Percentiles rank a stretch among this genome's conserved stretches.
Conservation (phyloP, 305 asterid species). For the Fraxinus latifolia region DNA sequence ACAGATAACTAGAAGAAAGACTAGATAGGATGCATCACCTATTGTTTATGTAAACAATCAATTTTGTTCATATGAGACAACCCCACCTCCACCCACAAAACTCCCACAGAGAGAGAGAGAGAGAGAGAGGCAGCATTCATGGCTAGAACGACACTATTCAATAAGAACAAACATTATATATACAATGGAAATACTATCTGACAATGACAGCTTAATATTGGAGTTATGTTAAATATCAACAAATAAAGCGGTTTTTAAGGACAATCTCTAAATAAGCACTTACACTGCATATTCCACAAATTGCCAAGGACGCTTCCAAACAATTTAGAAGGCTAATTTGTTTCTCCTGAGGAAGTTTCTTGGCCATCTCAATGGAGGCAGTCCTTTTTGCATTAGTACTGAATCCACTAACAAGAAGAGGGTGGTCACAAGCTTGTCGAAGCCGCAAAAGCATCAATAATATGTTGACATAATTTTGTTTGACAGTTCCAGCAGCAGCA, state of each 20-base stretch:
- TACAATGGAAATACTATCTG: neutral
- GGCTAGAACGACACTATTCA: neutral
- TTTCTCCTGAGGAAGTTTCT: conserved; percentile 74
- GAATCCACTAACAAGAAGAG: conserved; percentile 85
- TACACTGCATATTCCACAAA: conserved; percentile 89
- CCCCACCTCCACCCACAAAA: neutral
- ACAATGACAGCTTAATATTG: neutral
- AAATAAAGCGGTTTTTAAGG: neutral
- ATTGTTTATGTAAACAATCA: neutral
- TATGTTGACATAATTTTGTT: conserved; percentile 92
- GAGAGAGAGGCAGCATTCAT: neutral
- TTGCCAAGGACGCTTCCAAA: conserved; percentile 80
- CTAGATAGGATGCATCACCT: neutral
- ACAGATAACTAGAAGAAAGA: neutral
- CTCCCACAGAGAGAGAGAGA: neutral
- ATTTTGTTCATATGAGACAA: neutral
- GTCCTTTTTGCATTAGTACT: conserved; percentile 47
- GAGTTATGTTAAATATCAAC: neutral
- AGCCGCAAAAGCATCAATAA: conserved; percentile 89
- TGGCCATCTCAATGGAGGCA: conserved; percentile 72
- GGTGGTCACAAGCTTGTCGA: conserved; percentile 99
- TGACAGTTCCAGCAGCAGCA: conserved; percentile 95
- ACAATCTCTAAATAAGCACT: conserved; percentile 25
- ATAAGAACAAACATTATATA: neutral
- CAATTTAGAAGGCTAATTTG: conserved; percentile 62